These are phyloP conservation scores for Salix exigua DNA, from an alignment of 345 rosid genomes.

Conservation along the genomic window DNA sequence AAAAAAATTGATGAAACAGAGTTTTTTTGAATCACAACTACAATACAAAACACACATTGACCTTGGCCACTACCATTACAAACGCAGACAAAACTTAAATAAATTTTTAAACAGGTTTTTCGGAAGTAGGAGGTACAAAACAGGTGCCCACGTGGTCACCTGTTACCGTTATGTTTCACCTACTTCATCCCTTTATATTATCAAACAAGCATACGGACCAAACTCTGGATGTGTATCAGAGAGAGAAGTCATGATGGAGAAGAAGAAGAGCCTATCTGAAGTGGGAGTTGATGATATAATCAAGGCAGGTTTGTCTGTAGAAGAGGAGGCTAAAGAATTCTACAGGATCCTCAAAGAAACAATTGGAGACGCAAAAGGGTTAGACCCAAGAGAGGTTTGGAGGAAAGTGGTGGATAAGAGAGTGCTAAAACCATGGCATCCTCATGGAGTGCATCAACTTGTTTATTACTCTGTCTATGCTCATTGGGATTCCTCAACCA, in stretches of 20 bases:
- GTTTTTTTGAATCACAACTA: too few relatives aligned
- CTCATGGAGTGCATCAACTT: constrained; percentile 69
- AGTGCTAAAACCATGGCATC: constrained; percentile 61
- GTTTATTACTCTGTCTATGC: constrained; percentile 62
- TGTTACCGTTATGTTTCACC: too few relatives aligned
- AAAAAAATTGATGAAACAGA: too few relatives aligned
- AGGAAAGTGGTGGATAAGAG: constrained; percentile 38
- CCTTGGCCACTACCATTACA: too few relatives aligned
- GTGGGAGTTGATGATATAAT: constrained; percentile 47
- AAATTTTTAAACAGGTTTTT: too few relatives aligned
- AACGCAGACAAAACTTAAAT: too few relatives aligned
- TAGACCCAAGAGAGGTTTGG: constrained; percentile 65
- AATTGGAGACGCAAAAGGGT: constrained; percentile 11
- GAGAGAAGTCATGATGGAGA: constrained; percentile 24
- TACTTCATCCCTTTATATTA: too few relatives aligned
- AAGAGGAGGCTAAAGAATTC: constrained; percentile 41
- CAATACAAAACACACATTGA: too few relatives aligned
- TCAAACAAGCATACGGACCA: too few relatives aligned
- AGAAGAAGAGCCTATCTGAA: constrained; percentile 28
- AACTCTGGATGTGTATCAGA: not conserved
- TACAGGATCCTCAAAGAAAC: constrained; percentile 30
- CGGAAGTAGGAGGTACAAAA: too few relatives aligned
- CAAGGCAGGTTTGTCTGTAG: constrained; percentile 43
- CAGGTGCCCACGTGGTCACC: too few relatives aligned
- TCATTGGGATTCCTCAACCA: constrained; percentile 56